A percentile compares a stretch with the other conserved stretches of the same genome.
These are phyloP conservation scores for Verticillium zaregamsianum DNA, from an alignment of 2,329 filamentous ascomycete genomes.

Conservation along the genomic window DNA sequence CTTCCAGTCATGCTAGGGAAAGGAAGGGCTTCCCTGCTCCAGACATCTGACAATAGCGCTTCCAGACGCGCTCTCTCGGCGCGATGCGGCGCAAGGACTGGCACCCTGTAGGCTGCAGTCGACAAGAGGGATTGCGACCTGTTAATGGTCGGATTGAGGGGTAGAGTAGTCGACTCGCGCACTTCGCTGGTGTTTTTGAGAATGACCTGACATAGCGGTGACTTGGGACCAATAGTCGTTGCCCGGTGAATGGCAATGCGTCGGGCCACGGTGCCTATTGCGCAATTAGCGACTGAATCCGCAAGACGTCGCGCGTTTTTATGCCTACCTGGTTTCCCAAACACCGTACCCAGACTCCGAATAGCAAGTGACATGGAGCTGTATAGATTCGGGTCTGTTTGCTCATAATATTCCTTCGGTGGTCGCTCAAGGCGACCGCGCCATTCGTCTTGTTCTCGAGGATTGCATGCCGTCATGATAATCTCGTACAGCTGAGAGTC, in stretches of 20 bases:
- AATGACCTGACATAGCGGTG: conserved; percentile 69
- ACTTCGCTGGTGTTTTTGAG: conserved; percentile 78
- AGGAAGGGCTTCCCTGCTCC: conserved; percentile 76
- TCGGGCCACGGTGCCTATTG: conserved; percentile 55
- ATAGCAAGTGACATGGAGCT: conserved; percentile 67
- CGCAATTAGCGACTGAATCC: neutral
- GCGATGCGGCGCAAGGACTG: conserved; percentile 69
- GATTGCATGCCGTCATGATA: conserved; percentile 80
- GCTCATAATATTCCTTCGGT: conserved; percentile 42
- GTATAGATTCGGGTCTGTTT: conserved; percentile 45
- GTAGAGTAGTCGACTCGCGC: conserved; percentile 45
- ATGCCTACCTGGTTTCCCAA: conserved; percentile 62
- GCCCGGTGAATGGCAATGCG: conserved; percentile 76
- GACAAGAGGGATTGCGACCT: conserved; percentile 77
- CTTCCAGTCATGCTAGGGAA: conserved; percentile 74
- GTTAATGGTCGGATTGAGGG: conserved; percentile 54
- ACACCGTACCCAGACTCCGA: conserved; percentile 69
- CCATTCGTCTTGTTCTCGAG: conserved; percentile 78
- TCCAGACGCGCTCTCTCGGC: conserved; percentile 77
- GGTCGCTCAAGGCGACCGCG: conserved; percentile 57
- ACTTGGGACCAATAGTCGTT: conserved; percentile 66
- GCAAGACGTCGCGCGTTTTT: neutral
- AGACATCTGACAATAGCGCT: conserved; percentile 69
- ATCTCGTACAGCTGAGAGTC: conserved; percentile 76
- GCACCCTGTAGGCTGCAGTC: conserved; percentile 56